Evolutionary conservation across 75 land plant species (phyloP).

Genomic region (Selaginella moellendorffii): DNA sequence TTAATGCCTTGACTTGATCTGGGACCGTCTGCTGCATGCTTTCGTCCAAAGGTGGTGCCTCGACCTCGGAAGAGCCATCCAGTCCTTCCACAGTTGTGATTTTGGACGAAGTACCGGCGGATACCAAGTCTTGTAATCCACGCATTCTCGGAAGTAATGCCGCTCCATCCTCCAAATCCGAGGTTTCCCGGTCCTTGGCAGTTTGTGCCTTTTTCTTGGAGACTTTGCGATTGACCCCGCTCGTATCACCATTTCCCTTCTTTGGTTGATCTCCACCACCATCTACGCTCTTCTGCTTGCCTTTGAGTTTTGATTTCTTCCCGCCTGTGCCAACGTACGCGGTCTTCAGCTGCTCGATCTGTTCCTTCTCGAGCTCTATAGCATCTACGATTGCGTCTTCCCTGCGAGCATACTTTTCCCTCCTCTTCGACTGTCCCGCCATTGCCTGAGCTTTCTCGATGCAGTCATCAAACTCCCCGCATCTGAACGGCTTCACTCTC

Average conservation of each 20-base stretch:
- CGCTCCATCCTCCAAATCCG: slow-evolving; percentile 1
- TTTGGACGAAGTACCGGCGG: background rate
- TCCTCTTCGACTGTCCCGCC: background rate
- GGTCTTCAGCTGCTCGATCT: background rate
- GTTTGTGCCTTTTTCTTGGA: background rate
- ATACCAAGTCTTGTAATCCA: slow-evolving; percentile 3
- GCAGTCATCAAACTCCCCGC: slow-evolving; percentile 9
- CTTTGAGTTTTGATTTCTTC: background rate
- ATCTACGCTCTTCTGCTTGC: background rate
- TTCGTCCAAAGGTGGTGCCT: background rate
- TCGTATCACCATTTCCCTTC: background rate
- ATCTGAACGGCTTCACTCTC: slow-evolving; percentile 7
- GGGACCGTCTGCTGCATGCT: background rate
- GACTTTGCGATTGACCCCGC: background rate
- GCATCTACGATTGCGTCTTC: slow-evolving; percentile 8
- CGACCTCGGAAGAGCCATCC: background rate
- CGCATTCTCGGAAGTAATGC: slow-evolving; percentile 4
- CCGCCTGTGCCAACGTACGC: too few relatives aligned
- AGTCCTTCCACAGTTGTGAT: background rate
- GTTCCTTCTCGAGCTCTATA: slow-evolving; percentile 3
- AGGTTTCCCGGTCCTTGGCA: background rate
- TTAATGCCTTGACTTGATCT: background rate
- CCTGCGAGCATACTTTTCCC: slow-evolving; percentile 3
- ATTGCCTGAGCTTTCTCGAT: slow-evolving; percentile 5
- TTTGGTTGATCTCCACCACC: background rate